These are phyloP conservation scores for Pseudovirgaria hyperparasitica DNA, from an alignment of 2,329 filamentous ascomycete genomes.

Conservation along the genomic window DNA sequence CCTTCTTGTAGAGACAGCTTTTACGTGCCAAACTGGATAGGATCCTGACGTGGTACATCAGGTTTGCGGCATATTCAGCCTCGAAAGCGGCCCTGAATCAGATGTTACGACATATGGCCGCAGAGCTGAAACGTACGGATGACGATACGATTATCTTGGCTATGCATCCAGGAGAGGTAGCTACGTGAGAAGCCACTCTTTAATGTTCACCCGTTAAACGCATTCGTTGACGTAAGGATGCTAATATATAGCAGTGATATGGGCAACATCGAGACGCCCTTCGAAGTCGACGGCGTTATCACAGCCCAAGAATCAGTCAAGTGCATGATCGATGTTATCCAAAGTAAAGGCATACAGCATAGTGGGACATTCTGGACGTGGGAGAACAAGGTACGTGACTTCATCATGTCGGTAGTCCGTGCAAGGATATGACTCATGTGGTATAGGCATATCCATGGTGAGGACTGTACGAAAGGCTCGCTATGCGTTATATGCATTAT, in stretches of 20 bases:
- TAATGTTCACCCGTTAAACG: neutral
- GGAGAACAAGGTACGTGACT: conserved; percentile 36
- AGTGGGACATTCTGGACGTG: conserved; percentile 46
- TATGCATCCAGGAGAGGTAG: conserved; percentile 45
- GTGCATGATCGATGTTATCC: conserved; percentile 39
- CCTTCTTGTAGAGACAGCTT: conserved; percentile 1
- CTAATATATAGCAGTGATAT: conserved; percentile 30
- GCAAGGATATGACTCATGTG: neutral
- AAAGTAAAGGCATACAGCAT: conserved; percentile 34
- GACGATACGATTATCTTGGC: conserved; percentile 38
- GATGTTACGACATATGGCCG: conserved; percentile 42
- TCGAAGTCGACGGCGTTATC: conserved; percentile 41
- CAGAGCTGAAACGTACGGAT: conserved; percentile 39
- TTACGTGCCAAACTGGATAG: neutral
- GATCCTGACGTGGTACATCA: conserved; percentile 1
- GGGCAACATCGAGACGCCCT: conserved; percentile 37
- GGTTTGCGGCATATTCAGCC: conserved; percentile 43
- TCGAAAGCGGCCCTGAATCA: conserved; percentile 47
- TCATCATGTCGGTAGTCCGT: too few species aligned
- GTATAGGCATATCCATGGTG: neutral
- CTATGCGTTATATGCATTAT: too few species aligned
- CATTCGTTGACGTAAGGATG: neutral
- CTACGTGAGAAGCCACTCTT: conserved; percentile 29
- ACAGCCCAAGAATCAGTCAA: conserved; percentile 36
- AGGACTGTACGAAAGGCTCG: too few species aligned